These are phyloP conservation scores for Candida morakotiae DNA, from an alignment of 805 yeast species.

Conservation along the genomic window DNA sequence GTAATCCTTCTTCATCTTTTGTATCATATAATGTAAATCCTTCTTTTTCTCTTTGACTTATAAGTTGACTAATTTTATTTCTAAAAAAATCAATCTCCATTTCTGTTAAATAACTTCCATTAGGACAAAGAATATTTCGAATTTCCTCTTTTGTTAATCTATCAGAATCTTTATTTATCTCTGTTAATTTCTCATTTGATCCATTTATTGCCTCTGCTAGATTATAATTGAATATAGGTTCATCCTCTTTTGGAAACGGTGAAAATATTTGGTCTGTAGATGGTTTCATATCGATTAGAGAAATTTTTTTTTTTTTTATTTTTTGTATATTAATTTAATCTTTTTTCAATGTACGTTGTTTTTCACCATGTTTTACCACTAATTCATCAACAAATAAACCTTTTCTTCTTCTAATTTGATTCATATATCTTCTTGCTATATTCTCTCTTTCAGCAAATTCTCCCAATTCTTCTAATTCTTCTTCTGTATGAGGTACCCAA, in stretches of 20 bases:
- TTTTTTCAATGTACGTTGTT: constrained; percentile 82
- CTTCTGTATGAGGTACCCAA: constrained; percentile 99
- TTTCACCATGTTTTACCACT: constrained; percentile 87
- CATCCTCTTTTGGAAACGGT: constrained; percentile 25
- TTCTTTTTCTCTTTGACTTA: constrained; percentile 11
- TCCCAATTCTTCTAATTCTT: constrained; percentile 90
- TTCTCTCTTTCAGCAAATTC: constrained; percentile 91
- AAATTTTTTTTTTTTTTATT: not conserved
- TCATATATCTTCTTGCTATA: constrained; percentile 84
- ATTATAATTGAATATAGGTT: constrained; percentile 24
- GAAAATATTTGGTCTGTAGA: constrained; percentile 12
- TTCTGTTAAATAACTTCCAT: constrained; percentile 16
- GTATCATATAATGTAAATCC: constrained; percentile 34
- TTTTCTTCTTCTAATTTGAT: constrained; percentile 74
- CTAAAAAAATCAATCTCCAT: constrained; percentile 26
- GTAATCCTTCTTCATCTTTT: constrained; percentile 37
- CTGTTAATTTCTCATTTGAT: constrained; percentile 13
- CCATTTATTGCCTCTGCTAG: constrained; percentile 27
- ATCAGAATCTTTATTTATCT: not conserved
- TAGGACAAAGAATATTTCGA: constrained; percentile 1
- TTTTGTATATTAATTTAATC: constrained; percentile 31
- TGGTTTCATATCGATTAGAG: not conserved
- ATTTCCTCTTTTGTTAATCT: not conserved
- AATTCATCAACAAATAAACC: constrained; percentile 89
- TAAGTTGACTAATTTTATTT: constrained; percentile 21